phyloP scores from a whole-genome alignment of 805 yeast species.

The Kodamaea neixiangensis region DNA sequence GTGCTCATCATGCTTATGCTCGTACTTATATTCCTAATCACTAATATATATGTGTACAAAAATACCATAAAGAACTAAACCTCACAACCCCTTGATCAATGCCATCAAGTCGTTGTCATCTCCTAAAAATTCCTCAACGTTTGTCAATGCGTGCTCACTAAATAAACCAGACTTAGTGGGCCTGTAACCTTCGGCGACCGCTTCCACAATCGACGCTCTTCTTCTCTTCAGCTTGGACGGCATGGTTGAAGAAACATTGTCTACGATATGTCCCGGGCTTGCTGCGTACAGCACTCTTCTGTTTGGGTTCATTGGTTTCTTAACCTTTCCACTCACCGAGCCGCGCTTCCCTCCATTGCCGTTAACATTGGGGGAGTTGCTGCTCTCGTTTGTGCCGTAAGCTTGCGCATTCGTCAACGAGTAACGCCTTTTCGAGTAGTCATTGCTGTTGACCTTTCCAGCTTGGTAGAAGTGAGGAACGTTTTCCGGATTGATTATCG shows the following conservation, averaged over 20 bases:
- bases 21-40: not conserved
- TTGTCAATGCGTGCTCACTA: constrained; percentile 71
- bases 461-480: constrained; percentile 27
- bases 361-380: constrained; percentile 2
- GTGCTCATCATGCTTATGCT: not conserved
- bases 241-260: constrained; percentile 5
- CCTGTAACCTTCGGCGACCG: constrained; percentile 73
- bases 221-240: constrained; percentile 46
- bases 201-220: constrained; percentile 70
- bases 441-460: constrained; percentile 28
- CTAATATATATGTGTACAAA: not conserved
- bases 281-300: constrained; percentile 3
- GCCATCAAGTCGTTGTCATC: constrained; percentile 52
- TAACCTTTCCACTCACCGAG: constrained; percentile 8
- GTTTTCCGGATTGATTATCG: constrained; percentile 30
- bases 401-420: constrained; percentile 15
- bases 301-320: constrained; percentile 4
- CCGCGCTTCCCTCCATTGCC: constrained; percentile 9
- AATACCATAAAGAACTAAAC: constrained; percentile 1
- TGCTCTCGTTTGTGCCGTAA: constrained; percentile 8
- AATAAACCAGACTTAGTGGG: constrained; percentile 76
- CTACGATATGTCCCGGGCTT: constrained; percentile 1
- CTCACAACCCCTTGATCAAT: constrained; percentile 31
- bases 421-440: constrained; percentile 27
- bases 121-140: constrained; percentile 68